A percentile compares a stretch with the other conserved stretches of the same genome.
These are phyloP conservation scores for Fusarium keratoplasticum DNA, from an alignment of 2,329 filamentous ascomycete species.

Conservation along the genomic window DNA sequence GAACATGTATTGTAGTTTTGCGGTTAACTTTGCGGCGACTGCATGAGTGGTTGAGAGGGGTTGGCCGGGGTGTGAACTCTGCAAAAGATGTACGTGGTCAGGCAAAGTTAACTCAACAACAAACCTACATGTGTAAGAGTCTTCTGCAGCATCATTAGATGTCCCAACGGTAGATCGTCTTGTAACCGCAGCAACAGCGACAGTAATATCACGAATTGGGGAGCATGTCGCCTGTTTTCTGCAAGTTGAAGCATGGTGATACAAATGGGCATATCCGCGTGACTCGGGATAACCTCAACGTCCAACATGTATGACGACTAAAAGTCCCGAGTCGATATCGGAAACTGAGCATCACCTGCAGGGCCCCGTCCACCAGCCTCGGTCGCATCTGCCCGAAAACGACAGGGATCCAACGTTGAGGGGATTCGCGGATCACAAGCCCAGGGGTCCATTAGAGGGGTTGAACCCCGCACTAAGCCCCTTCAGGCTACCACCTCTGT, in stretches of 20 bases:
- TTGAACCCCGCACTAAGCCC: constrained; percentile 44
- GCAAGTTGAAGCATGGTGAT: background rate
- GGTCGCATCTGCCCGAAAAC: background rate
- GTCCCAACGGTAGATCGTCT: background rate
- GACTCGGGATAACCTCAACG: background rate
- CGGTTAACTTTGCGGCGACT: background rate
- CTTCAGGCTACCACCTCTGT: constrained; percentile 31
- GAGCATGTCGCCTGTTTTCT: background rate
- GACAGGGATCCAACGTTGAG: constrained; percentile 23
- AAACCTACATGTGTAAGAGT: background rate
- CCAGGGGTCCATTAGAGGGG: constrained; percentile 36
- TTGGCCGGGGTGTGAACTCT: background rate
- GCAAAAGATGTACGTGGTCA: background rate
- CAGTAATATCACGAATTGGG: background rate
- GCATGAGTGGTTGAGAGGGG: background rate
- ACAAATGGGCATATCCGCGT: too few species aligned
- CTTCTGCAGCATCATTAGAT: background rate
- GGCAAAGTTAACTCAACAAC: background rate
- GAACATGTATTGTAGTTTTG: background rate
- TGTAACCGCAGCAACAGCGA: background rate
- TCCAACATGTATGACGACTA: background rate
- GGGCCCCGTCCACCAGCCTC: background rate
- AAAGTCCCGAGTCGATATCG: background rate
- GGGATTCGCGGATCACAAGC: constrained; percentile 13
- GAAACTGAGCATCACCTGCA: background rate